Conservation (phyloP, 176 grass and related monocot genomes). For the Ensete ventricosum region DNA sequence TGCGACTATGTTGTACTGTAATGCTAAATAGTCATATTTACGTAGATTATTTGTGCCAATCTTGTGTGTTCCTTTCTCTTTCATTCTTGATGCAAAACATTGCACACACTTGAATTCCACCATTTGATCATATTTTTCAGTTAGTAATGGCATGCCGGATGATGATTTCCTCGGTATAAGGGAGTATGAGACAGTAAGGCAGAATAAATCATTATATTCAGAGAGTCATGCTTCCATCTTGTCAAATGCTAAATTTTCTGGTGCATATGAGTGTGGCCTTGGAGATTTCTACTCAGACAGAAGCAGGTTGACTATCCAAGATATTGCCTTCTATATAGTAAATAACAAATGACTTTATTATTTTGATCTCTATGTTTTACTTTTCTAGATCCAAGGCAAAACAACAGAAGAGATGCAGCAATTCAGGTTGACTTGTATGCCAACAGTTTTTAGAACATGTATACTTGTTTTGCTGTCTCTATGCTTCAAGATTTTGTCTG, state of each 20-base stretch:
- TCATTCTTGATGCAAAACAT: not conserved
- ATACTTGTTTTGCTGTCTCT: not conserved
- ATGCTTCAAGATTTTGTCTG: not conserved
- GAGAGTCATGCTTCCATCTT: not conserved
- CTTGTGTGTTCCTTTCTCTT: not conserved
- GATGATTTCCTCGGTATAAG: not conserved
- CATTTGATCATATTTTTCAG: not conserved
- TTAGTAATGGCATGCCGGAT: not conserved
- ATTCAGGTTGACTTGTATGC: slow-evolving; percentile 2
- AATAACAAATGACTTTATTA: not conserved
- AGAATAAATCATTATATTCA: not conserved
- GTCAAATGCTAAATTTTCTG: not conserved
- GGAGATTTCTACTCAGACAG: not conserved
- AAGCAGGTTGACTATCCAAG: not conserved
- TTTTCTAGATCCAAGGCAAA: not conserved
- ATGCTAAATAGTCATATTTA: not conserved
- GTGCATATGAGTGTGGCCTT: not conserved
- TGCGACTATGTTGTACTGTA: too few species aligned
- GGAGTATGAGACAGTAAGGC: not conserved
- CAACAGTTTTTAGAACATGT: not conserved
- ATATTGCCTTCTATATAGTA: not conserved
- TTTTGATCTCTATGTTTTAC: not conserved
- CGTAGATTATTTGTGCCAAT: not conserved
- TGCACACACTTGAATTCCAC: not conserved
- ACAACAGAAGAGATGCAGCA: not conserved